Evolutionary conservation across 1,284 basidiomycete species (phyloP).

Genomic region (Thelephora terrestris): DNA sequence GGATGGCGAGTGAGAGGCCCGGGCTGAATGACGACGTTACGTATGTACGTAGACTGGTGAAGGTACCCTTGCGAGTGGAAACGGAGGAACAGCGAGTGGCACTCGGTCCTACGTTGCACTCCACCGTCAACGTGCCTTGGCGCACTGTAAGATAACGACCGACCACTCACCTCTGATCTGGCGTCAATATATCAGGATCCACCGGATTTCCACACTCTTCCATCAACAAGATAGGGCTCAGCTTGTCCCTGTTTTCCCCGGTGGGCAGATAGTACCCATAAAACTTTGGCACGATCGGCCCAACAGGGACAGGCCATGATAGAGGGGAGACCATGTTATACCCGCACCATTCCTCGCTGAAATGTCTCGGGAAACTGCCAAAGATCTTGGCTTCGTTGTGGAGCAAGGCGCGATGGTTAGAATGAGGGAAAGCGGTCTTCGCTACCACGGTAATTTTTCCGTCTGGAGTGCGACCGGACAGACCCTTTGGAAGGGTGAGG

Average conservation of each 20-base stretch:
- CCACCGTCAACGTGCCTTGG: not conserved
- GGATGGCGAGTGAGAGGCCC: conserved; percentile 32
- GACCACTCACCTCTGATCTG: conserved; percentile 25
- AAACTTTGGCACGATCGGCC: conserved; percentile 41
- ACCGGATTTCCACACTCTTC: conserved; percentile 38
- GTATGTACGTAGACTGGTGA: conserved; percentile 32
- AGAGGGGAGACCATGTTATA: conserved; percentile 32
- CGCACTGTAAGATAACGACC: no score
- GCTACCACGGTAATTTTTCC: conserved; percentile 24
- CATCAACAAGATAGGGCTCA: conserved; percentile 37
- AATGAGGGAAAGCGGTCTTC: conserved; percentile 18
- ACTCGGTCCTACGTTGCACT: conserved; percentile 25
- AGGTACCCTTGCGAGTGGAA: conserved; percentile 30
- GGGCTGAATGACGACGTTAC: conserved; percentile 37
- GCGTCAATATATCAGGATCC: conserved; percentile 17
- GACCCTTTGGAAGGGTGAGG: conserved; percentile 22
- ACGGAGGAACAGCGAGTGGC: conserved; percentile 31
- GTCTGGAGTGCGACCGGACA: conserved; percentile 16
- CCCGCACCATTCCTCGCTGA: conserved; percentile 39
- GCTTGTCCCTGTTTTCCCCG: conserved; percentile 4
- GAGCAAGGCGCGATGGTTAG: conserved; percentile 19
- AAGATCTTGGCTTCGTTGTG: conserved; percentile 34
- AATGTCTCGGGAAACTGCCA: conserved; percentile 30
- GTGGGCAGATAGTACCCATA: conserved; percentile 40
- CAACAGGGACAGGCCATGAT: conserved; percentile 33